phyloP scores from a whole-genome alignment of 2,329 filamentous ascomycete genomes.

The Curvularia eragrostidis region DNA sequence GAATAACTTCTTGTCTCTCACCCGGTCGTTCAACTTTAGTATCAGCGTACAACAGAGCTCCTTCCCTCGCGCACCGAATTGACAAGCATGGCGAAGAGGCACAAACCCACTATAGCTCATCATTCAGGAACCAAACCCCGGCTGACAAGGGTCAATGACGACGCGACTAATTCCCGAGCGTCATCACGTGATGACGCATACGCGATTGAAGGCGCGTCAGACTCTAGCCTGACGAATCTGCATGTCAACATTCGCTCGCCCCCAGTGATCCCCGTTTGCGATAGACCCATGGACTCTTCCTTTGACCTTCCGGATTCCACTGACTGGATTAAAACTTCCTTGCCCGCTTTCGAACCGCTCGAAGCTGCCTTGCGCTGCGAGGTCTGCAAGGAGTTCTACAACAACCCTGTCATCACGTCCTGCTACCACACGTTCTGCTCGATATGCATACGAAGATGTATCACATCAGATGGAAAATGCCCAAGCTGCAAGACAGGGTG shows the following conservation, averaged over 20 bases:
- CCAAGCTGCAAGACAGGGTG: slow-evolving; percentile 80
- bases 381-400: slow-evolving; percentile 97
- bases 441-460: slow-evolving; percentile 85
- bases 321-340: slow-evolving; percentile 78
- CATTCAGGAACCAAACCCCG: neutral
- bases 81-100: neutral
- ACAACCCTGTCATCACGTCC: slow-evolving; percentile 91
- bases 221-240: slow-evolving; percentile 9
- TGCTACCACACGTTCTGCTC: slow-evolving; percentile 98
- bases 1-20: neutral
- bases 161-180: slow-evolving; percentile 5
- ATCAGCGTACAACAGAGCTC: neutral
- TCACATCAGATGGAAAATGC: slow-evolving; percentile 84
- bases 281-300: slow-evolving; percentile 38
- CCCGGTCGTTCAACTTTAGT: neutral
- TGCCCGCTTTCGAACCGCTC: slow-evolving; percentile 71
- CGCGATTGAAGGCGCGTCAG: slow-evolving; percentile 24
- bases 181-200: slow-evolving; percentile 26
- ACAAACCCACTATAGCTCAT: neutral
- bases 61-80: neutral
- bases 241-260: slow-evolving; percentile 19
- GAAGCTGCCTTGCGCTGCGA: slow-evolving; percentile 91
- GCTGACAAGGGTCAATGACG: slow-evolving; percentile 13
- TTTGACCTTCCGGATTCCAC: slow-evolving; percentile 74
- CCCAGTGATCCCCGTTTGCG: slow-evolving; percentile 9